Conservation (phyloP, 257 asterid genomes). For the Primulina tabacum region DNA sequence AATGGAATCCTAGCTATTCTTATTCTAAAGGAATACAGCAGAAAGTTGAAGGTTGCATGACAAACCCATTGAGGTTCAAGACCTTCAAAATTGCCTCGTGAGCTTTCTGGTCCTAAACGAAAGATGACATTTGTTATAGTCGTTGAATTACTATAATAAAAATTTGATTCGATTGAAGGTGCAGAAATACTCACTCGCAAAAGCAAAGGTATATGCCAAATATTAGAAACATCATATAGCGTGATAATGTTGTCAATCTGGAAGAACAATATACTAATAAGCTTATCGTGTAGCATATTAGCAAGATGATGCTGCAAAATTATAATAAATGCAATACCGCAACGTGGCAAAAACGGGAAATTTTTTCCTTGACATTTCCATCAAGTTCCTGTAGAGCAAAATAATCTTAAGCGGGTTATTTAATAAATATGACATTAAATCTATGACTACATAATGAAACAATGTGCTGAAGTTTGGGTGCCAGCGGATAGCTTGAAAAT, state of each 20-base stretch:
- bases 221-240: constrained; percentile 80
- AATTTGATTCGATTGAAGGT: constrained; percentile 13
- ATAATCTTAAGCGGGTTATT: constrained; percentile 19
- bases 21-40: constrained; percentile 7
- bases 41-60: constrained; percentile 25
- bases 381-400: constrained; percentile 63
- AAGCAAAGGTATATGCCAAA: constrained; percentile 87
- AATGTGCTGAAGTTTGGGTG: constrained; percentile 1
- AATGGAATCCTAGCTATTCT: constrained; percentile 9
- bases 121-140: constrained; percentile 8
- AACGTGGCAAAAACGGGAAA: constrained; percentile 82
- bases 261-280: constrained; percentile 19
- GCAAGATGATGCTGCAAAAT: constrained; percentile 16
- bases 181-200: constrained; percentile 49
- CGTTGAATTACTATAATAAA: constrained; percentile 10
- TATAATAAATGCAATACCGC: constrained; percentile 44
- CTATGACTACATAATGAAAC: neutral
- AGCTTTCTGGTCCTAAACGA: constrained; percentile 77
- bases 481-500: neutral
- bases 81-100: constrained; percentile 87
- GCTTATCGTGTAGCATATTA: constrained; percentile 6
- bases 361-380: constrained; percentile 66
- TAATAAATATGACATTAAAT: neutral
- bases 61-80: constrained; percentile 67
- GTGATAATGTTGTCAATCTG: constrained; percentile 71